These are phyloP conservation scores for Lyophyllum decastes DNA, from an alignment of 768 basidiomycete species.

Conservation along the genomic window DNA sequence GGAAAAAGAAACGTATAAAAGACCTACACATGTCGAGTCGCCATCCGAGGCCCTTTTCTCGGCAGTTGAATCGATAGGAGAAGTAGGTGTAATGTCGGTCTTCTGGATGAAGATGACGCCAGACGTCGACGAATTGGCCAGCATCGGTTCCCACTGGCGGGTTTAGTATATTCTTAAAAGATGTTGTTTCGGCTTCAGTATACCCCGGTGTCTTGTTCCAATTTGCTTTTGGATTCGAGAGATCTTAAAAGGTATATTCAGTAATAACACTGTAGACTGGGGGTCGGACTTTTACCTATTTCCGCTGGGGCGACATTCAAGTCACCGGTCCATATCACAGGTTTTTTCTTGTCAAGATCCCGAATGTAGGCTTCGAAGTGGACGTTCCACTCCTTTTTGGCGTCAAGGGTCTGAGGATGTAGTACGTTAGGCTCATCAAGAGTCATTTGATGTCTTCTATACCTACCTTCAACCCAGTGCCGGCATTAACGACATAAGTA, in stretches of 20 bases:
- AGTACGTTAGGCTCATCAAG: not conserved
- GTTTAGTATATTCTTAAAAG: slow-evolving; percentile 68
- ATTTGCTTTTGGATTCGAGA: slow-evolving; percentile 67
- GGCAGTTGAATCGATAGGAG: slow-evolving; percentile 80
- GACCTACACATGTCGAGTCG: slow-evolving; percentile 79
- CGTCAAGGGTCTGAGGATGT: slow-evolving; percentile 62
- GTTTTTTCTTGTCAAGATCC: slow-evolving; percentile 73
- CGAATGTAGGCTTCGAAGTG: slow-evolving; percentile 78
- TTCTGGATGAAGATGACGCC: slow-evolving; percentile 71
- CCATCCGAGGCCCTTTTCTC: slow-evolving; percentile 84
- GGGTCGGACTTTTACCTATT: slow-evolving; percentile 42
- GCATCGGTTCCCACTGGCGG: slow-evolving; percentile 41
- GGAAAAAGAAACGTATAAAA: not conserved
- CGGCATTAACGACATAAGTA: slow-evolving; percentile 87
- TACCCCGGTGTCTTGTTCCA: slow-evolving; percentile 91
- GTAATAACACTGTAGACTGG: not conserved
- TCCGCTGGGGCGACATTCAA: slow-evolving; percentile 84
- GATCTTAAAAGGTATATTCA: slow-evolving; percentile 42
- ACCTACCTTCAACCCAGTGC: slow-evolving; percentile 67
- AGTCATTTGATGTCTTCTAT: not conserved
- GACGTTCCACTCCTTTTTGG: slow-evolving; percentile 77
- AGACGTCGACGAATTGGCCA: slow-evolving; percentile 70
- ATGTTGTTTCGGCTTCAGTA: slow-evolving; percentile 78
- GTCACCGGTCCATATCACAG: slow-evolving; percentile 89
- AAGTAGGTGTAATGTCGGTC: slow-evolving; percentile 84